phyloP scores from a whole-genome alignment of 306 rosid species.

The Vachellia pachyceras region DNA sequence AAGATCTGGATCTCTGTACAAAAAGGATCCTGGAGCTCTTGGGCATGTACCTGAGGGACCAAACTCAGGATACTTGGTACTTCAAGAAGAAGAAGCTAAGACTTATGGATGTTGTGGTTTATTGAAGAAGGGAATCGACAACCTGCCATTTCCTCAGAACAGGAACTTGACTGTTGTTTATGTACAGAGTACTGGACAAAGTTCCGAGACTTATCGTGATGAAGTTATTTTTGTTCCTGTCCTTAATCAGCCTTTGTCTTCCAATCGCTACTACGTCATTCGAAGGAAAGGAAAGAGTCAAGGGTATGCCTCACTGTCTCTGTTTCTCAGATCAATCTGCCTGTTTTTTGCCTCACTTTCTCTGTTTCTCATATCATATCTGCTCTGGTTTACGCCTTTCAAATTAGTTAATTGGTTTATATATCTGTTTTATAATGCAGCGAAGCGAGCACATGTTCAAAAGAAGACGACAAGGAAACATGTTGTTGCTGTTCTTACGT shows the following conservation, averaged over 20 bases:
- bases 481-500: slow-evolving; percentile 21
- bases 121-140: not conserved
- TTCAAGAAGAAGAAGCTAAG: slow-evolving; percentile 7
- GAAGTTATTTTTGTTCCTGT: slow-evolving; percentile 69
- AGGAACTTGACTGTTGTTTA: not conserved
- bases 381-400: not conserved
- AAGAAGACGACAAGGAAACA: slow-evolving; percentile 38
- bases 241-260: slow-evolving; percentile 58
- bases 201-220: fast-evolving
- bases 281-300: slow-evolving; percentile 44
- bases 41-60: not conserved
- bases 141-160: slow-evolving; percentile 23
- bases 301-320: slow-evolving; percentile 9
- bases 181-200: no score
- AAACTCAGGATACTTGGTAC: not conserved
- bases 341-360: not conserved
- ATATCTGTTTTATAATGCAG: slow-evolving; percentile 27
- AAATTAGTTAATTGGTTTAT: not conserved
- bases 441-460: slow-evolving; percentile 51
- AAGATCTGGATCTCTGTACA: not conserved
- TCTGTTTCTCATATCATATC: not conserved
- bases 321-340: not conserved
- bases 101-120: slow-evolving; percentile 1
- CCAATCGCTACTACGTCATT: slow-evolving; percentile 58
- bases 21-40: not conserved